Base-by-base conservation (phyloP, 495 filamentous ascomycete species). In the Amniculicola lignicola region DNA sequence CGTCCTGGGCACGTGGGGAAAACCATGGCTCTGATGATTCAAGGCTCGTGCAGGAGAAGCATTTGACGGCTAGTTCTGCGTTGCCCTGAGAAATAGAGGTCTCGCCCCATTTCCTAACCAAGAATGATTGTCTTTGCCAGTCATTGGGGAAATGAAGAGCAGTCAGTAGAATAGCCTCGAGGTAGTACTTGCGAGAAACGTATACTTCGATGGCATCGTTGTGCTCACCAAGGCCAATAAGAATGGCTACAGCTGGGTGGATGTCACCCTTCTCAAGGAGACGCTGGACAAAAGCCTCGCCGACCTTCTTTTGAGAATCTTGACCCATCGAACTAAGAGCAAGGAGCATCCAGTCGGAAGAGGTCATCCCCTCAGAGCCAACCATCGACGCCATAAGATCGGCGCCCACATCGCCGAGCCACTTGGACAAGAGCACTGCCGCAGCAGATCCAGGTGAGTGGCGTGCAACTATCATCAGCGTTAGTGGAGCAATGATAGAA, bases 121-220 rank as follows among this genome's bases (percentile, higher is more conserved):
- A 78, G 62, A 87, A 83, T 36, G 86, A 85, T 68, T 93, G 88
- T 25, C 90, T 82, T 64, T 91, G 87, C 94, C 93, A 98, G 45
- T 96, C 90, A 1, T 61, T 43, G 47, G 71, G 67, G 63, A 67
- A 69, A 25, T 87, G 77, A 11, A 90, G 76, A 66, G 85, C 92
- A 7, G 85, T 85, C 59, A 94, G 77, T 14, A 93, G 75, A 29
- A 93, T 77, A 35, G 89, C 93, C 72, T 95, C 95, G 88, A 98
- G 86, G 69, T 84, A 94, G 70, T 82, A 82, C 65, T 86, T 89
- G 55, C 89, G 89, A 16, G 92, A 96, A 28, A 96, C 82, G 67
- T 98, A 98, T 28, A 97, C 87, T 67, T 97, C 93, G 56, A 98
- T 87, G 0, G 94, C 93, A 69, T 97, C 94, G 61, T 95, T 92